Conservation (phyloP, 2,329 filamentous ascomycete species). For the Ilyonectria sp. region DNA sequence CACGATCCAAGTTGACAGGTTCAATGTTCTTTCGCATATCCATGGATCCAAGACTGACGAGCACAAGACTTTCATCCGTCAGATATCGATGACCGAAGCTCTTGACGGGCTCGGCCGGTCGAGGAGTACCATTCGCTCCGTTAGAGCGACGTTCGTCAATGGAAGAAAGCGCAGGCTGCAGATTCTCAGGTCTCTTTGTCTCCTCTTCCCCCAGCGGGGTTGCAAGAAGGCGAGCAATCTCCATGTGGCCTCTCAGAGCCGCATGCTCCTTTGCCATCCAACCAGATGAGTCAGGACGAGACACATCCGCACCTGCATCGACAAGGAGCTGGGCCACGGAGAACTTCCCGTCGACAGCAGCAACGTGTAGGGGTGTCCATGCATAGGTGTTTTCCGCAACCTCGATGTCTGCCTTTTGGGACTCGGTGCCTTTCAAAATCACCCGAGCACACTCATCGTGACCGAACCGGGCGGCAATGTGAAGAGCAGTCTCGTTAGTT, state of each 20-base stretch:
- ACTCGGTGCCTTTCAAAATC: constrained; percentile 77
- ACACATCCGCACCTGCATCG: constrained; percentile 82
- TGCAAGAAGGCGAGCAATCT: constrained; percentile 80
- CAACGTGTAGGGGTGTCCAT: constrained; percentile 96
- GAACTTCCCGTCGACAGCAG: constrained; percentile 89
- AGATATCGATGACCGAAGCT: constrained; percentile 97
- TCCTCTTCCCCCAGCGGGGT: constrained; percentile 60
- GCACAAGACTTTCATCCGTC: constrained; percentile 87
- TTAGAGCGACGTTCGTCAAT: constrained; percentile 73
- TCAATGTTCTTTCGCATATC: constrained; percentile 87
- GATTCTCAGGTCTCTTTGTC: constrained; percentile 39
- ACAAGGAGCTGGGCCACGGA: constrained; percentile 83
- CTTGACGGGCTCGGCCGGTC: constrained; percentile 85
- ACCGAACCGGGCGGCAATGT: constrained; percentile 91
- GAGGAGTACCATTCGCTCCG: constrained; percentile 61
- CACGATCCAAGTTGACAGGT: constrained; percentile 88
- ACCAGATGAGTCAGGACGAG: constrained; percentile 85
- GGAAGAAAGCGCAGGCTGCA: constrained; percentile 60
- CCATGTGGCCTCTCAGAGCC: constrained; percentile 88
- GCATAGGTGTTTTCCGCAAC: constrained; percentile 86
- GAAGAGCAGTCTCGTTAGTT: constrained; percentile 90
- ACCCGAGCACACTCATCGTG: constrained; percentile 85
- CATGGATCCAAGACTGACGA: constrained; percentile 96
- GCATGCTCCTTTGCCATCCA: constrained; percentile 97
- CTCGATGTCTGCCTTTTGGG: constrained; percentile 83